These are phyloP conservation scores for Bertia moriformis DNA, from an alignment of 2,329 filamentous ascomycete genomes.

Conservation along the genomic window DNA sequence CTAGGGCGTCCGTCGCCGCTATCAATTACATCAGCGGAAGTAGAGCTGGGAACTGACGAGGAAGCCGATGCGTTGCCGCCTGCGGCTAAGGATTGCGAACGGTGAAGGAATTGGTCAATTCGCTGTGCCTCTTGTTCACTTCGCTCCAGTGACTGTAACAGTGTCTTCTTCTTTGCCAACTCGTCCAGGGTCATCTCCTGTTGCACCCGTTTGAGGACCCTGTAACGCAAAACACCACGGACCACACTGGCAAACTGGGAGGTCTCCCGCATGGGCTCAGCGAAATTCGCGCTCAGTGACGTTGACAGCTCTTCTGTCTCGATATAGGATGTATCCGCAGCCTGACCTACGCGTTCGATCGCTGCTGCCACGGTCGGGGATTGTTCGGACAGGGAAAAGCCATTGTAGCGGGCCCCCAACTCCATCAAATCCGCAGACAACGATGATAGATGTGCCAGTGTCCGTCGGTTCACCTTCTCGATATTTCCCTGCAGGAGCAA, in stretches of 20 bases:
- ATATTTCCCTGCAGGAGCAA: slow-evolving; percentile 78
- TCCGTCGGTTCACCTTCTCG: slow-evolving; percentile 88
- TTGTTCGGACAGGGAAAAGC: slow-evolving; percentile 86
- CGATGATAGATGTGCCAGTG: slow-evolving; percentile 70
- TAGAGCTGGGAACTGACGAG: slow-evolving; percentile 28
- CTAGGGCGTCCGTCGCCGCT: no score
- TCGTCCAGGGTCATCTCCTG: slow-evolving; percentile 96
- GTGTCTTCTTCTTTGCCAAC: slow-evolving; percentile 67
- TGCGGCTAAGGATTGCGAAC: slow-evolving; percentile 27
- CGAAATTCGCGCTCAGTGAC: slow-evolving; percentile 81
- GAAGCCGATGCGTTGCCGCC: no score
- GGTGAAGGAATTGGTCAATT: slow-evolving; percentile 81
- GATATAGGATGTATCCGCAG: slow-evolving; percentile 89
- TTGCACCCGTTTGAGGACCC: slow-evolving; percentile 85
- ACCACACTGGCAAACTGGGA: slow-evolving; percentile 95
- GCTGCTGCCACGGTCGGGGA: slow-evolving; percentile 77
- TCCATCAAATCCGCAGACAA: slow-evolving; percentile 81
- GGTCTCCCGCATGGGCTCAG: slow-evolving; percentile 94
- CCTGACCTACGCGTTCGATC: slow-evolving; percentile 87
- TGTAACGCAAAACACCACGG: slow-evolving; percentile 71
- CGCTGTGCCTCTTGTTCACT: slow-evolving; percentile 86
- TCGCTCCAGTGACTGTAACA: slow-evolving; percentile 78
- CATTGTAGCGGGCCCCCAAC: slow-evolving; percentile 88
- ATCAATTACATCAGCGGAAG: slow-evolving; percentile 54
- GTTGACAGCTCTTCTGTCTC: slow-evolving; percentile 82